Conservation (phyloP, 2,329 filamentous ascomycete genomes). For the Fusarium penzigii region DNA sequence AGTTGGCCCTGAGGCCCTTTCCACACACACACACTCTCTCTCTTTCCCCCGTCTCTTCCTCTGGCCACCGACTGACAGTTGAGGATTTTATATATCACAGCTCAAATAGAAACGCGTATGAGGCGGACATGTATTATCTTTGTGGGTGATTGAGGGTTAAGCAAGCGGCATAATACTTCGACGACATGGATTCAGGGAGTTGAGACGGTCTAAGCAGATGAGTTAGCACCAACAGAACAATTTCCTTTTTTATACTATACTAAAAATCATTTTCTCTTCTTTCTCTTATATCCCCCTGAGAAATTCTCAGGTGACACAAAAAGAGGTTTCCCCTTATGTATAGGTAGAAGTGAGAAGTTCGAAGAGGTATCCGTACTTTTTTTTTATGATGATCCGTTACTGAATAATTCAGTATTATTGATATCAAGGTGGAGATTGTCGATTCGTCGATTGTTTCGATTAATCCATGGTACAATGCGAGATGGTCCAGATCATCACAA, state of each 20-base stretch:
- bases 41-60: no score
- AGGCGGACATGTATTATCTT: conserved; percentile 21
- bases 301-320: not conserved
- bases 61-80: not conserved
- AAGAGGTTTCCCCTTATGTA: not conserved
- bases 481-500: not conserved
- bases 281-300: not conserved
- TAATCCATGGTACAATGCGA: conserved; percentile 19
- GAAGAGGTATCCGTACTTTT: conserved; percentile 23
- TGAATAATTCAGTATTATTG: conserved; percentile 13
- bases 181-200: conserved; percentile 10
- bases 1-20: conserved; percentile 12
- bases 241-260: no score
- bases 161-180: conserved; percentile 11
- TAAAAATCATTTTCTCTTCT: no score
- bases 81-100: conserved; percentile 6
- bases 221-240: no score
- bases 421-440: conserved; percentile 9
- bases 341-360: conserved; percentile 6
- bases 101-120: conserved; percentile 12
- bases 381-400: conserved; percentile 1
- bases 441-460: conserved; percentile 4
- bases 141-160: conserved; percentile 4
- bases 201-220: no score
- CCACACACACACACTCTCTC: not conserved